Evolutionary conservation across 768 basidiomycete genomes (phyloP), one percentile per base, ranked within the genome.

Genomic region (Xerocomus spinulosus): DNA sequence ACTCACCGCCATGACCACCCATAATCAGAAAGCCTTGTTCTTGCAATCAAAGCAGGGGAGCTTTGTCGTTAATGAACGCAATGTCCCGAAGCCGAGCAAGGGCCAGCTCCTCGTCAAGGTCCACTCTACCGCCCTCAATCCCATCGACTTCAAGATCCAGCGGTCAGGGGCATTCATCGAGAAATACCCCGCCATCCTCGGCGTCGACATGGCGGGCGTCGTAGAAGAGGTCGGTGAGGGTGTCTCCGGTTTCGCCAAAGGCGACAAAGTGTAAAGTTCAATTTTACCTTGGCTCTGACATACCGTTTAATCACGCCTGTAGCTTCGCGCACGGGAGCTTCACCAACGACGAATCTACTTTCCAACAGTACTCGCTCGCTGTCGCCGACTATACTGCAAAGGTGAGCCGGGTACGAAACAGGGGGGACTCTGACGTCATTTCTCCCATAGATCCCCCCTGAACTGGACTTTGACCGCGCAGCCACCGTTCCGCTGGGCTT

Each of bases 401-500:
- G 62, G 76, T 60, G 38, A 42, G 62, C 18, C n/a, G 13, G 42
- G 10, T 8, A 15, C 26, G 15, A 9, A 21, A 3, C 1, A 14
- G 21, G 14, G 3, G 17, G 12, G 26, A 14, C 5, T 39, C 23
- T 50, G 52, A 55, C 45, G 47, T 54, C 42, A 46, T 17, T 3
- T 14, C 3, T 30, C 5, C 12, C 20, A 24, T 6, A 78, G 74
- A 71, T 81, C 28, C 78, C 80, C 2, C 52, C 55, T 15, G 70
- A 69, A 29, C 14, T 77, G 21, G 59, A 68, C 4, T 76, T 73
- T 53, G 77, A 76, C 21, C 58, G 71, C 17, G 76, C 72, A 3
- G 59, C 74, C 2, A 73, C 78, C 0, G 57, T 81, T 30, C 79
- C 80, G 9, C 56, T 76, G 5, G 73, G 60, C 1, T 59, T 79